Evolutionary conservation across 345 rosid species (phyloP).

Genomic region (Cardamine resedifolia): DNA sequence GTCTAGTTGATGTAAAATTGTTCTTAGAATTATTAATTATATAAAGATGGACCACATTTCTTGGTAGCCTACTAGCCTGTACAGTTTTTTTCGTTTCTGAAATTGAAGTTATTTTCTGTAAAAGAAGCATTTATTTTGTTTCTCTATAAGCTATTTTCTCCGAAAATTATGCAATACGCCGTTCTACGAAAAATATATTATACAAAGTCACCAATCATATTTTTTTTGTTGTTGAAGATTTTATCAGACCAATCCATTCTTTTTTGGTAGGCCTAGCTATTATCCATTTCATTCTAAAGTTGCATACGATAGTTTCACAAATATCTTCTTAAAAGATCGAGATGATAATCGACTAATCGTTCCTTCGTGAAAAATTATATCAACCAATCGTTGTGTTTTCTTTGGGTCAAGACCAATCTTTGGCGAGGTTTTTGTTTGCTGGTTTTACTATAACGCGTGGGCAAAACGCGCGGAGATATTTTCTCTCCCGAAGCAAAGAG

Average conservation of each 20-base stretch:
- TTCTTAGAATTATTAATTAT: background rate
- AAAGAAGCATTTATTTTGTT: background rate
- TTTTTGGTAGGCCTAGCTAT: constrained; percentile 9
- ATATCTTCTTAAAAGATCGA: constrained; percentile 5
- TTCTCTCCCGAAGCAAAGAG: no score
- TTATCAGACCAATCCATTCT: constrained; percentile 1
- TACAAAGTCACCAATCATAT: background rate
- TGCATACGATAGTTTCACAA: constrained; percentile 2
- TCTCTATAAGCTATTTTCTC: background rate
- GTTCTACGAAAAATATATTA: no score
- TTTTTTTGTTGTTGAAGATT: constrained; percentile 5
- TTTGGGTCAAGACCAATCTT: background rate
- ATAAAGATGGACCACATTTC: constrained; percentile 24
- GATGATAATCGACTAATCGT: background rate
- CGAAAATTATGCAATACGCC: no score
- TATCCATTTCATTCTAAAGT: constrained; percentile 3
- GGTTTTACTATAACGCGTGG: no score
- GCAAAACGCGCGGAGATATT: no score
- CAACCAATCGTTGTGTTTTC: constrained; percentile 13
- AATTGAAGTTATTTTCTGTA: background rate
- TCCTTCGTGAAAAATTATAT: background rate
- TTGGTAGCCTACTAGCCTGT: constrained; percentile 6
- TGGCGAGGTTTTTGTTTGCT: no score
- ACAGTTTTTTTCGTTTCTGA: background rate
- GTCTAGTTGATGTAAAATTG: constrained; percentile 12